Percentiles rank a stretch among this genome's conserved stretches.
Evolutionary conservation across 495 filamentous ascomycete genomes (phyloP).

Genomic region (Hypomontagnella submonticulosa): DNA sequence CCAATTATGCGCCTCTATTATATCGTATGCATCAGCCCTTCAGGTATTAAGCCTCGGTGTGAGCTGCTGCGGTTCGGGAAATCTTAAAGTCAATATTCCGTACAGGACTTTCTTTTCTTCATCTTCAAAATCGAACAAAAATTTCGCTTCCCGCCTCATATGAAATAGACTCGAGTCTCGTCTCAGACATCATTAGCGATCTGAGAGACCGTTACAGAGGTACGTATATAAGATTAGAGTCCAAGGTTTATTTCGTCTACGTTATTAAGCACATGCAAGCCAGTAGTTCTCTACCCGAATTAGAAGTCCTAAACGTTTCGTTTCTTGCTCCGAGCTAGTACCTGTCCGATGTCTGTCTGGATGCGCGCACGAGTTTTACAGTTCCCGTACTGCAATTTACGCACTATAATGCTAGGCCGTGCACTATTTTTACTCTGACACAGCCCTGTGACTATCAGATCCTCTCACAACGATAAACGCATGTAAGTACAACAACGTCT

Average conservation of each 20-base stretch:
- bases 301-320: conserved; percentile 23
- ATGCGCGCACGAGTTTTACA: neutral
- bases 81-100: conserved; percentile 29
- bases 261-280: conserved; percentile 18
- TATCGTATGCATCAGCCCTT: conserved; percentile 36
- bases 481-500: conserved; percentile 5
- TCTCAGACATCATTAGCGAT: conserved; percentile 12
- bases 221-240: conserved; percentile 27
- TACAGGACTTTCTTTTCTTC: conserved; percentile 17
- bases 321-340: conserved; percentile 11
- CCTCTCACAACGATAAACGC: conserved; percentile 4
- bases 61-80: conserved; percentile 31
- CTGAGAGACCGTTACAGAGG: conserved; percentile 18
- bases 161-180: conserved; percentile 33
- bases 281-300: neutral
- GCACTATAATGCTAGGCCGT: conserved; percentile 22
- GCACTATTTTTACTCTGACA: conserved; percentile 27
- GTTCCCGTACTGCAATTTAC: neutral
- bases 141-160: conserved; percentile 13
- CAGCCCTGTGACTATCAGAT: conserved; percentile 14
- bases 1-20: conserved; percentile 23
- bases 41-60: conserved; percentile 18
- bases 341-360: conserved; percentile 12
- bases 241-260: neutral
- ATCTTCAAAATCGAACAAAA: conserved; percentile 1